Evolutionary conservation across 768 basidiomycete genomes (phyloP), one percentile per base, ranked within the genome.

Genomic region (Tylopilus balloui): DNA sequence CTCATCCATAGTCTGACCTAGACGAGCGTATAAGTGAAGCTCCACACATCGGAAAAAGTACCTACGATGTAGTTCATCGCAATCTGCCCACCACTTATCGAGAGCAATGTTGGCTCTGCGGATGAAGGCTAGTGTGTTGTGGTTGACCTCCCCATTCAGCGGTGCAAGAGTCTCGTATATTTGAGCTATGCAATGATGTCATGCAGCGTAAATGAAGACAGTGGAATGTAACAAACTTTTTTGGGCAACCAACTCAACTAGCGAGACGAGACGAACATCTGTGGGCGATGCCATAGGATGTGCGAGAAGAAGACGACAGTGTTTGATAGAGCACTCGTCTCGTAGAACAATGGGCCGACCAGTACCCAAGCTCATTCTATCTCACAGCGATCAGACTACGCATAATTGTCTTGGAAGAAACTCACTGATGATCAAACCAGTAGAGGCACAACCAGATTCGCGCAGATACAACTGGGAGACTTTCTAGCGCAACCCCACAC

Each of bases 351-450:
- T 83, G 6, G 93, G 93, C 31, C 92, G 81, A 41, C 92, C 93
- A 6, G 89, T 94, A 4, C 91, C 92, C 51, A 96, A 73, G 66
- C 89, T 92, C 84, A 93, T 88, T 67, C 89, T 92, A 50, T 42
- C 15, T 17, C 39, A 40, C 41, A 53, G 40, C 41, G 28, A 51
- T 64, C 42, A 68, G 46, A n/a, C 17, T 14, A 21, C 23, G 19
- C 4, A 38, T 5, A 42, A 34, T 15, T 13, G 15, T 7, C 6
- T 7, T 0, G n/a, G 17, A 53, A 49, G 28, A 47, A 47, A 74
- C 86, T 53, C 59, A 91, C 90, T 93, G 88, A 71, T 93, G 92
- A 71, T 95, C 93, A 60, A 95, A 92, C 89, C 92, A 92, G 65
- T 94, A 95, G 36, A 95, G 77, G 64, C 92, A 93, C 51, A 94